Evolutionary conservation across 345 rosid species (phyloP).

Genomic region (Gossypium arboreum): DNA sequence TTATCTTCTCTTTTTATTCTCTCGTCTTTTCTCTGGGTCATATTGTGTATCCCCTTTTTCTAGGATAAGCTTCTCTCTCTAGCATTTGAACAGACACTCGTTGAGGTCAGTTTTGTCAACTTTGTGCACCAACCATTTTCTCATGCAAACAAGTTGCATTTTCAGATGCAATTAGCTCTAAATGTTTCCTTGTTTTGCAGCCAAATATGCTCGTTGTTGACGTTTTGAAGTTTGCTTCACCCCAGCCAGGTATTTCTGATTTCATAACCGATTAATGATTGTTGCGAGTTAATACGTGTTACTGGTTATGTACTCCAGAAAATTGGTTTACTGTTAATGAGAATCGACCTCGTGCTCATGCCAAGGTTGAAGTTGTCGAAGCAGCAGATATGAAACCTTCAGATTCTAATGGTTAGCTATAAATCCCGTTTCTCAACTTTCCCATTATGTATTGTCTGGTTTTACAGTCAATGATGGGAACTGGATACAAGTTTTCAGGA

Average conservation of each 20-base stretch:
- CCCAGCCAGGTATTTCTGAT: slow-evolving; percentile 43
- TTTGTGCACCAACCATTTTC: neutral
- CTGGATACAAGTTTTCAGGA: slow-evolving; percentile 46
- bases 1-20: slow-evolving; percentile 9
- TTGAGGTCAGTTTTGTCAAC: slow-evolving; percentile 42
- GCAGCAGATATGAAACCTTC: slow-evolving; percentile 81
- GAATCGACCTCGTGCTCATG: slow-evolving; percentile 71
- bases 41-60: slow-evolving; percentile 14
- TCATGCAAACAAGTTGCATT: neutral
- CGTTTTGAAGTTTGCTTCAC: slow-evolving; percentile 68
- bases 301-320: slow-evolving; percentile 41
- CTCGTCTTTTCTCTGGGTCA: slow-evolving; percentile 17
- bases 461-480: slow-evolving; percentile 1
- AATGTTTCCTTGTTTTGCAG: slow-evolving; percentile 36
- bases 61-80: slow-evolving; percentile 85
- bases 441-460: neutral
- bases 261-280: neutral
- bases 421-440: slow-evolving; percentile 3
- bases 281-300: neutral
- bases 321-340: slow-evolving; percentile 77
- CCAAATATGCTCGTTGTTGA: slow-evolving; percentile 98
- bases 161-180: slow-evolving; percentile 3
- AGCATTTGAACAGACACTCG: slow-evolving; percentile 89
- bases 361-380: slow-evolving; percentile 76
- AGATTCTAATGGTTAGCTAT: slow-evolving; percentile 65